Base-by-base conservation (phyloP, 2,329 filamentous ascomycete genomes). In the Sporothrix curviconia region DNA sequence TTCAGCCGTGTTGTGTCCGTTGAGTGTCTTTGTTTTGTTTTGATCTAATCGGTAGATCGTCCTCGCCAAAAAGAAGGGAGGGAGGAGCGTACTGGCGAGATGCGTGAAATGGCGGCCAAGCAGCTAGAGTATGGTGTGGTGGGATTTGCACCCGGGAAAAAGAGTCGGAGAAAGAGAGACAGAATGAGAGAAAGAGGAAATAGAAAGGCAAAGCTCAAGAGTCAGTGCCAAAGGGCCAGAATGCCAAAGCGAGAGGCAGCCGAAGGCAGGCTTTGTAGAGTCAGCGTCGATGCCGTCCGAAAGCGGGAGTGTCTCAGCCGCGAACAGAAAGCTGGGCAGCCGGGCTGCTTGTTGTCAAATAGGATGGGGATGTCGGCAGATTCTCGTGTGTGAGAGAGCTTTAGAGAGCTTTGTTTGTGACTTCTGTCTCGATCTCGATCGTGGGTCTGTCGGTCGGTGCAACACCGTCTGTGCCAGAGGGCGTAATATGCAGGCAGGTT, bases 21-120 rank as follows among this genome's bases (percentile, higher is more conserved):
- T 32, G 50, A 4, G 24, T 37, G 28, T 8, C 7, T 53, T 32
- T 32, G 37, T 34, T 42, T 14, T 15, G 43, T 24, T 25, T 25
- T 53, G 50, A 42, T 53, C 36, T 32, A 37, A 32, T 53, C 50
- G 37, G 50, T 42, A 22, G 50, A 53, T 53, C 50, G 50, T n/a
- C 25, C 24, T 53, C 11, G 37, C 11, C 14, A 22, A 22, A 42
- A 25, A 11, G 32, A 19, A 19, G 24, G 24, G 24, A 40, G 47
- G 47, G 32, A 36, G 36, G 25, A 30, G 19, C 14, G 24, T 17
- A 36, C 17, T 32, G 24, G 24, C 24, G 28, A 2, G 36, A 34
- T 19, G 34, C 37, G 49, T 39, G 37, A 51, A 51, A 51, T 32
- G 32, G n/a, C 9, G 39, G 34, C 22, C 49, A 51, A 39, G 49